Base-by-base conservation (phyloP, 176 grass and related monocot species). In the Stipa capillata region DNA sequence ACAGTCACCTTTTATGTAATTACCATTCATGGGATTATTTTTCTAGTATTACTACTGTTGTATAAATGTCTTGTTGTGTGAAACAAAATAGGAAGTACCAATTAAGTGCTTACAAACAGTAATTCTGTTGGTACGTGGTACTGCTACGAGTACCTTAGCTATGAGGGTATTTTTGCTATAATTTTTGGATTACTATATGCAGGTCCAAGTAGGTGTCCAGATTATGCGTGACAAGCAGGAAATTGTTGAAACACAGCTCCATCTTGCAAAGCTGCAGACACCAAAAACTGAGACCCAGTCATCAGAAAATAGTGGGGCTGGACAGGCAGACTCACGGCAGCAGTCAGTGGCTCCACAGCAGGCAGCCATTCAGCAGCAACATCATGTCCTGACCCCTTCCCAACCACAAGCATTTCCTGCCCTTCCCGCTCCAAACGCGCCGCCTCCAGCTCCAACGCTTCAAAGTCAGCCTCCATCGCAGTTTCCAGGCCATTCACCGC, bases 191-290 rank as follows among this genome's bases (percentile, higher is more conserved):
- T 21, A 16, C 42, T 42, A 47, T 9, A 28, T 71, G 80, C 80
- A 99, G 96, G 92, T 99, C 7, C 96, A 95, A 81, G 62, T 82
- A 34, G 88, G 85, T 55, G 92, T 95, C 17, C 92, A 91, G 45
- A 87, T 95, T 85, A 48, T 99, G 39, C 82, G 90, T 3, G 92
- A 95, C 86, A 95, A 95, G 28, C 96, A 99, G 76, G 87, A 91
- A 63, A 93, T 91, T 66, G 80, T 91, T 36, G 92, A 99, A 79
- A 85, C 86, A 29, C 96, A 95, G 53, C 63, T 95, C 31, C 96
- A 93, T 9, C 96, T 93, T 74, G 79, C 90, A 27, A 94, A 93
- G 65, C 52, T 99, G 28, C 90, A 93, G 52, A 59, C 33, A 69
- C 42, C 82, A 5, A 86, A 87, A 73, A 72, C 65, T 50, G 75